These are phyloP conservation scores for Pythium oligandrum DNA, from an alignment of 352 stramenopile genomes.

Conservation along the genomic window DNA sequence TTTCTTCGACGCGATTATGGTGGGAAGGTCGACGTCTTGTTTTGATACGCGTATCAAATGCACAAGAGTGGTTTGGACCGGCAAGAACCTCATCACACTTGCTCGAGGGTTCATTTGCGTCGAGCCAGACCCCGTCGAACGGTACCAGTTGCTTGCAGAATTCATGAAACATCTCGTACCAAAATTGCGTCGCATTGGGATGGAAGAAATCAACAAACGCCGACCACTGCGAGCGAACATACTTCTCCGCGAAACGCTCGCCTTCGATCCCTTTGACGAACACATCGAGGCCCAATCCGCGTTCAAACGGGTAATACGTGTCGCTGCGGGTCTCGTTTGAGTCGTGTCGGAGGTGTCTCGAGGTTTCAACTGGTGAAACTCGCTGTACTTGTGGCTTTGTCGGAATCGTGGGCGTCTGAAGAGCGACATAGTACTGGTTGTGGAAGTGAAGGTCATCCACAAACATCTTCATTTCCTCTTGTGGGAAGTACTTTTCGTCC, in stretches of 20 bases:
- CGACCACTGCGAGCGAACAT: slow-evolving; percentile 56
- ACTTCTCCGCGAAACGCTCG: slow-evolving; percentile 60
- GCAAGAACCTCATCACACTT: slow-evolving; percentile 50
- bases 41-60: no score
- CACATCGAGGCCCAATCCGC: slow-evolving; percentile 47
- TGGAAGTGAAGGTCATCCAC: slow-evolving; percentile 80
- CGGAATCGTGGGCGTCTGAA: slow-evolving; percentile 64
- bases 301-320: slow-evolving; percentile 23
- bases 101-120: slow-evolving; percentile 77
- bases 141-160: slow-evolving; percentile 58
- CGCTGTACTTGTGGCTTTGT: background rate
- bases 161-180: slow-evolving; percentile 49
- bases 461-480: slow-evolving; percentile 35
- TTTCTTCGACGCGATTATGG: background rate
- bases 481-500: slow-evolving; percentile 48
- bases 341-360: no score
- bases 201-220: slow-evolving; percentile 86
- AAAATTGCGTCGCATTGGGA: slow-evolving; percentile 61
- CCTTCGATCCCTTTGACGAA: slow-evolving; percentile 76
- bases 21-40: no score
- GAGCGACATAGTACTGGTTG: slow-evolving; percentile 68
- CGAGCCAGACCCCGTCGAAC: slow-evolving; percentile 84
- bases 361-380: no score
- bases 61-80: slow-evolving; percentile 31
- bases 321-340: background rate